phyloP scores from a whole-genome alignment of 75 land plant species.

The Pinus tabuliformis region DNA sequence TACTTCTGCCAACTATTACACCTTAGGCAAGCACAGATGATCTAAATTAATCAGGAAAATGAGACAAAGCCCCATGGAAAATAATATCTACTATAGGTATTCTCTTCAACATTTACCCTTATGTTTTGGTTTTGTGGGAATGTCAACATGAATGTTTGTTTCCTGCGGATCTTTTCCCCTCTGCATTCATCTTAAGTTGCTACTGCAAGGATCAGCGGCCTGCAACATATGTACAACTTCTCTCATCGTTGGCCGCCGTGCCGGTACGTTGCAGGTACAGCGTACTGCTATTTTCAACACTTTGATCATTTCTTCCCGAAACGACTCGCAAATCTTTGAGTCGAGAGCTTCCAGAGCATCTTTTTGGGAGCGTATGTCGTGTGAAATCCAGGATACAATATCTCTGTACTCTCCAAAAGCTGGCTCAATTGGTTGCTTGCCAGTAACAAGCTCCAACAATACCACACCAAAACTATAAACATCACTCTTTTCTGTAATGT shows the following conservation, averaged over 20 bases:
- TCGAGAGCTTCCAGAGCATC: conserved; percentile 51
- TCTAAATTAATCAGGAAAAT: too few relatives aligned
- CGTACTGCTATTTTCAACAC: conserved; percentile 66
- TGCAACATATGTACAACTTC: conserved; percentile 77
- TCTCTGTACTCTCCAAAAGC: conserved; percentile 75
- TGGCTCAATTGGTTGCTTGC: conserved; percentile 69
- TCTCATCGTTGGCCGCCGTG: conserved; percentile 75
- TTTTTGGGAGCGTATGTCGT: conserved; percentile 31
- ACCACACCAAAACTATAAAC: conserved; percentile 96
- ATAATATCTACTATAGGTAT: too few relatives aligned
- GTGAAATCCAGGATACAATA: conserved; percentile 69
- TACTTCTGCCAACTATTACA: too few relatives aligned
- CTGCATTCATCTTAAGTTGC: background rate
- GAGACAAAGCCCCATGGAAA: background rate
- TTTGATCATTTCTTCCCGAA: conserved; percentile 52
- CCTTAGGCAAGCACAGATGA: background rate
- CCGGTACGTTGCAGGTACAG: conserved; percentile 64
- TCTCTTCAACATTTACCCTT: too few relatives aligned
- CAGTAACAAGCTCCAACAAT: conserved; percentile 85
- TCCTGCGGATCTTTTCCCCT: background rate
- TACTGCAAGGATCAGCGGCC: conserved; percentile 36
- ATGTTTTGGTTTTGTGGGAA: too few relatives aligned
- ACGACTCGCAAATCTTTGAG: conserved; percentile 21
- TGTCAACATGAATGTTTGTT: background rate
- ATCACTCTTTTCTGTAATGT: conserved; percentile 77